phyloP scores from a whole-genome alignment of 768 basidiomycete species.

The Mycena sanguinolenta region DNA sequence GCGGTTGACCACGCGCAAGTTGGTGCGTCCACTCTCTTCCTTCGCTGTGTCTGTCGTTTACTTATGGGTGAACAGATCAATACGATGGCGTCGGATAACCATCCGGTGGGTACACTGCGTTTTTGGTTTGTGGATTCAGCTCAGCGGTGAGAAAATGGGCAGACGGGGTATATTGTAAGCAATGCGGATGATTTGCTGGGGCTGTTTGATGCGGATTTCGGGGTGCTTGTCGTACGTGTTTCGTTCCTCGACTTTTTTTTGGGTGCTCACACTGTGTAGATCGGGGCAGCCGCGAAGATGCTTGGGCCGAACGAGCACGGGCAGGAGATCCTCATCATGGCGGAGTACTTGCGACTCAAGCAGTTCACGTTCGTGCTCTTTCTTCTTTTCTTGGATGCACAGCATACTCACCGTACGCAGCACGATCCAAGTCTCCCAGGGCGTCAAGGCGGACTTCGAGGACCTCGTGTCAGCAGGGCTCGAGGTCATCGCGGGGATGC shows the following conservation, averaged over 20 bases:
- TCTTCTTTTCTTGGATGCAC: neutral
- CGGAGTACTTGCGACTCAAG: slow-evolving; percentile 83
- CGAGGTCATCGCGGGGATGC: slow-evolving; percentile 77
- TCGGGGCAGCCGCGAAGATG: slow-evolving; percentile 80
- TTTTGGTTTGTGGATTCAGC: neutral
- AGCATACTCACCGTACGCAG: slow-evolving; percentile 46
- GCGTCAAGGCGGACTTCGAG: slow-evolving; percentile 76
- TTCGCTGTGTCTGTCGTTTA: slow-evolving; percentile 4
- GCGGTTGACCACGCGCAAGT: slow-evolving; percentile 79
- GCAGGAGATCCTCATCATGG: slow-evolving; percentile 83
- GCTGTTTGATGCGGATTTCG: slow-evolving; percentile 84
- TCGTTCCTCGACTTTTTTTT: neutral
- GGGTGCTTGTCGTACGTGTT: slow-evolving; percentile 65
- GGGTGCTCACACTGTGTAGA: neutral
- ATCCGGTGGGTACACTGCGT: slow-evolving; percentile 58
- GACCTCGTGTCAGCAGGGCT: slow-evolving; percentile 69
- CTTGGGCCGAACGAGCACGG: slow-evolving; percentile 78
- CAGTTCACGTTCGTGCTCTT: slow-evolving; percentile 72
- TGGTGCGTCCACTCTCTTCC: slow-evolving; percentile 58
- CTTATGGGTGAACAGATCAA: slow-evolving; percentile 69
- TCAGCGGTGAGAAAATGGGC: slow-evolving; percentile 7
- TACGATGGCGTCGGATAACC: slow-evolving; percentile 73
- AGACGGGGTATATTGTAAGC: slow-evolving; percentile 83
- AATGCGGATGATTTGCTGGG: slow-evolving; percentile 84
- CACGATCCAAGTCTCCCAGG: slow-evolving; percentile 78